Conservation (phyloP, 805 yeast genomes). For the Wickerhamiella shivajii region DNA sequence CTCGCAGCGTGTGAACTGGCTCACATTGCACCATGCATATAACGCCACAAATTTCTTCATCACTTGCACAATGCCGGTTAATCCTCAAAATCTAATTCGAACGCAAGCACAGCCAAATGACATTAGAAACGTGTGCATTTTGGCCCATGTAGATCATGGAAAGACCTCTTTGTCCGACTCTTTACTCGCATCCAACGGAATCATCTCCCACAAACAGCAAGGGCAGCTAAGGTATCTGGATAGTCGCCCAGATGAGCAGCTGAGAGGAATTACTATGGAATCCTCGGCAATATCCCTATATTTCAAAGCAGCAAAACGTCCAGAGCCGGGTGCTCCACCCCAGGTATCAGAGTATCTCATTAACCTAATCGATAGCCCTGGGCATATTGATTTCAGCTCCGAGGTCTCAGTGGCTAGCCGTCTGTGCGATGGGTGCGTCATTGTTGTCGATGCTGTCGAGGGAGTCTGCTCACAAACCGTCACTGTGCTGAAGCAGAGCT, state of each 20-base stretch:
- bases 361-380: conserved; percentile 94
- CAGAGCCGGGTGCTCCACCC: conserved; percentile 21
- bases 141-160: conserved; percentile 98
- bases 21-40: too few relatives aligned
- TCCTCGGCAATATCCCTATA: conserved; percentile 89
- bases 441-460: conserved; percentile 90
- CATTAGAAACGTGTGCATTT: conserved; percentile 80
- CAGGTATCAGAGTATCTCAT: conserved; percentile 61
- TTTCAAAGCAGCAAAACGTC: conserved; percentile 48
- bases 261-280: conserved; percentile 96
- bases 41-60: too few relatives aligned
- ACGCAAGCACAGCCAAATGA: conserved; percentile 56
- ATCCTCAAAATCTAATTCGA: conserved; percentile 46
- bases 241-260: conserved; percentile 89
- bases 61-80: conserved; percentile 27
- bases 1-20: too few relatives aligned
- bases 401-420: conserved; percentile 95
- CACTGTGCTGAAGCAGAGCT: conserved; percentile 84
- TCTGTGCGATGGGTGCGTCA: conserved; percentile 92
- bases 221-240: conserved; percentile 90
- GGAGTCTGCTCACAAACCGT: conserved; percentile 98
- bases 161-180: conserved; percentile 92
- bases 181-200: conserved; percentile 85
- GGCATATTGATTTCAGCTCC: conserved; percentile 94
- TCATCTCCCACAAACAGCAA: conserved; percentile 86